Evolutionary conservation across 306 rosid species (phyloP), one percentile per base, ranked within the genome.

Genomic region (Quillaja saponaria): DNA sequence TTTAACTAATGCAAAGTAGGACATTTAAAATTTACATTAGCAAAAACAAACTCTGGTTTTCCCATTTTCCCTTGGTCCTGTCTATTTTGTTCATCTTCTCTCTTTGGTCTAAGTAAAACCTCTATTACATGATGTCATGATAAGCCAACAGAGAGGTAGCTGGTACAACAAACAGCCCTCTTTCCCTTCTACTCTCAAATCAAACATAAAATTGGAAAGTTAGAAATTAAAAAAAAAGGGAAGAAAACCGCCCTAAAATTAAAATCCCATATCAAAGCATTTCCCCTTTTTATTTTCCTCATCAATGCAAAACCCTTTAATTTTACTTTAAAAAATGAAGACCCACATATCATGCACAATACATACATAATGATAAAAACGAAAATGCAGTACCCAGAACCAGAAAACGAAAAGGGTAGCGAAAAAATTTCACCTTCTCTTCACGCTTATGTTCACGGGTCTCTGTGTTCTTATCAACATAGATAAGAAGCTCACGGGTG

Each of bases 371-470:
- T 19, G 19, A 48, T 1, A 12, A 55, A 13, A 15, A 7, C 2
- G 9, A 12, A 9, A 47, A 48, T 48, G 53, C 31, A 48, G 44
- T 5, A 42, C 3, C 3, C 21, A 16, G 18, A 59, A 37, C 13
- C 18, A 34, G 37, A 38, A 16, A 25, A 25, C 31, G 31, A 25
- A 25, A 25, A 25, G 2, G 31, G 31, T 25, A 25, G 31, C 2
- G 4, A 25, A 39, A 39, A 2, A 12, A 10, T 10, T 3, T 14
- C 1, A 82, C 91, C 88, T 78, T 84, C 8, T 84, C 87, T 44
- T 75, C 84, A 15, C 83, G 79, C 56, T 76, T 84, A 20, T 39
- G 66, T 44, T 68, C 74, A 0, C 61, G 84, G 19, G 10, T 58
- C 21, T 59, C 72, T 4, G 41, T 11, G n/a, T 69, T 68, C 35